These are phyloP conservation scores for Heliamphora exappendiculata DNA, from an alignment of 148 eudicot genomes.

Conservation along the genomic window DNA sequence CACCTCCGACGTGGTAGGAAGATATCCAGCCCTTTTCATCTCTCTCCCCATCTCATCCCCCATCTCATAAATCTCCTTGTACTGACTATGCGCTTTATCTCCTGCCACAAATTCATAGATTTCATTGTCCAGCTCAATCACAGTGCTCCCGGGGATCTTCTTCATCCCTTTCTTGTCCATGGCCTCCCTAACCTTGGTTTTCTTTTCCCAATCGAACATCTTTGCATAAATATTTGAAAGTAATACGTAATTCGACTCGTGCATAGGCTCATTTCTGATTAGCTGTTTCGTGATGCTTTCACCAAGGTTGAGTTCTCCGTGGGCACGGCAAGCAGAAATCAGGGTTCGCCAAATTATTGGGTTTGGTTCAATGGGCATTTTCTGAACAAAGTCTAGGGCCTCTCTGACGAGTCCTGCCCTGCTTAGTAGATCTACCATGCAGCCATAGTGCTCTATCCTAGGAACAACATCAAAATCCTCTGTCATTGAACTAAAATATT, in stretches of 20 bases:
- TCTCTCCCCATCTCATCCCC: constrained; percentile 38
- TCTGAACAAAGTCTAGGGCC: constrained; percentile 46
- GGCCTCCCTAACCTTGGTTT: constrained; percentile 35
- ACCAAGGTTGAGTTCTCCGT: constrained; percentile 44
- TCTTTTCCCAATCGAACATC: constrained; percentile 51
- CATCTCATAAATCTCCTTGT: constrained; percentile 39
- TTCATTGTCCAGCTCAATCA: constrained; percentile 39
- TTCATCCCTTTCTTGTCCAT: constrained; percentile 50
- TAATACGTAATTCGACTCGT: constrained; percentile 47
- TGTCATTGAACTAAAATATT: constrained; percentile 35
- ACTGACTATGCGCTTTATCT: constrained; percentile 27
- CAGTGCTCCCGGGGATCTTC: constrained; percentile 52
- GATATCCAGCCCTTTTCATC: constrained; percentile 37
- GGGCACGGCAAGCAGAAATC: constrained; percentile 40
- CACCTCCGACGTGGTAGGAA: constrained; percentile 38
- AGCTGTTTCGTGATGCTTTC: constrained; percentile 38
- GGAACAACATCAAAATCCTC: constrained; percentile 35
- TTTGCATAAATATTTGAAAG: constrained; percentile 57
- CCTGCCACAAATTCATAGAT: constrained; percentile 44
- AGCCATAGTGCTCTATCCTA: constrained; percentile 65
- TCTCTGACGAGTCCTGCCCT: constrained; percentile 52
- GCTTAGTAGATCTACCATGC: constrained; percentile 68
- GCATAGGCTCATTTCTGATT: constrained; percentile 35
- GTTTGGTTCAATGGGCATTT: constrained; percentile 64
- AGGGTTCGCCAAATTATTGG: constrained; percentile 53